Conservation (phyloP, 768 basidiomycete genomes). For the Tulasnella sp. region DNA sequence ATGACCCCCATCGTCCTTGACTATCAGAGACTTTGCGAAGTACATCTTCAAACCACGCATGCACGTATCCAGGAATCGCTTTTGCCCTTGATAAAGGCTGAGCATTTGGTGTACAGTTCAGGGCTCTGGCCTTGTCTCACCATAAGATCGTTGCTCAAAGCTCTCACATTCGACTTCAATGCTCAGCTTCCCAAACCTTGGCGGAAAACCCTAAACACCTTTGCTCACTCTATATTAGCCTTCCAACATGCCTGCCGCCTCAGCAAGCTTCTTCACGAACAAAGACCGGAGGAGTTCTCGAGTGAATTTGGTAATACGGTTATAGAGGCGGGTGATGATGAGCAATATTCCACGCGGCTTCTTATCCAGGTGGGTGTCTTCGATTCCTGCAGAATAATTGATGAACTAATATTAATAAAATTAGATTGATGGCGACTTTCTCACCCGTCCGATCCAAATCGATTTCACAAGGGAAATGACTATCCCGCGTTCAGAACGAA, state of each 20-base stretch:
- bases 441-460: constrained; percentile 33
- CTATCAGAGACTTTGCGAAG: no score
- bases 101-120: not conserved
- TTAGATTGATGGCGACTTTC: constrained; percentile 36
- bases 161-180: constrained; percentile 23
- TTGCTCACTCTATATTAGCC: constrained; percentile 25
- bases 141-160: not conserved
- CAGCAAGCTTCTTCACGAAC: no score
- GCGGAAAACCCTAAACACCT: constrained; percentile 23
- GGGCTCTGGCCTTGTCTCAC: not conserved
- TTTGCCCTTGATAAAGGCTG: not conserved
- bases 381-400: not conserved
- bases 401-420: constrained; percentile 17
- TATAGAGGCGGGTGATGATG: constrained; percentile 16
- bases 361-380: constrained; percentile 30
- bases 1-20: no score
- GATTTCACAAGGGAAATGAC: constrained; percentile 38
- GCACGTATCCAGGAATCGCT: not conserved
- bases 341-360: constrained; percentile 33
- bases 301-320: constrained; percentile 26
- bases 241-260: constrained; percentile 31
- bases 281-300: constrained; percentile 19
- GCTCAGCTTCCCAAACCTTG: constrained; percentile 22
- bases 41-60: constrained; percentile 8
- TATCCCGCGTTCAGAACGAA: constrained; percentile 26